These are phyloP conservation scores for Anethum foeniculum DNA, from an alignment of 140 eudicot genomes.

Conservation along the genomic window DNA sequence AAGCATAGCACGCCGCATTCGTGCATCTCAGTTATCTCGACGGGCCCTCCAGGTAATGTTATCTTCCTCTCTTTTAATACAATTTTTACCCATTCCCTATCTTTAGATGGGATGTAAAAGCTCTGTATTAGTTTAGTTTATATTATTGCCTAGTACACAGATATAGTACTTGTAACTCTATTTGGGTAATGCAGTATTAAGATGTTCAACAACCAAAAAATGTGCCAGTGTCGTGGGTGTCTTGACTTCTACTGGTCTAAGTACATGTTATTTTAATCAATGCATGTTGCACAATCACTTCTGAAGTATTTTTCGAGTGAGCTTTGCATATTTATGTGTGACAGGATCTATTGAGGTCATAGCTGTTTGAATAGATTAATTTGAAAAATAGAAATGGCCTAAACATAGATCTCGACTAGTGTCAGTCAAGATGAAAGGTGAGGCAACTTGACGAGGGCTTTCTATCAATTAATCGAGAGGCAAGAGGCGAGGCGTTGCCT, in stretches of 20 bases:
- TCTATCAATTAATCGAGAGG: not conserved
- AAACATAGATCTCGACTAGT: not conserved
- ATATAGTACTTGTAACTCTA: not conserved
- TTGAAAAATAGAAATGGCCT: not conserved
- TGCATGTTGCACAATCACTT: not conserved
- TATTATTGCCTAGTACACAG: not conserved
- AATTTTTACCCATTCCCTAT: not conserved
- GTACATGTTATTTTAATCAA: not conserved
- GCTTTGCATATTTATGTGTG: not conserved
- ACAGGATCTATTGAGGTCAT: not conserved
- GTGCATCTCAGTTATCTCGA: constrained; percentile 78
- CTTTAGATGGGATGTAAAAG: not conserved
- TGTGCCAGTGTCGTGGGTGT: not conserved
- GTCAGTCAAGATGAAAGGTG: not conserved
- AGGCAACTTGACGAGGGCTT: not conserved
- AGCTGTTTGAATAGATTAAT: not conserved
- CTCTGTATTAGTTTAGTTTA: not conserved
- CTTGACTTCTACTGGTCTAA: not conserved
- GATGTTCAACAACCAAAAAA: not conserved
- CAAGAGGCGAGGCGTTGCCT: not conserved
- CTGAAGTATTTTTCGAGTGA: not conserved
- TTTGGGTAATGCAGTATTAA: not conserved
- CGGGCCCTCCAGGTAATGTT: constrained; percentile 73
- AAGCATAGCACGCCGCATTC: constrained; percentile 78
- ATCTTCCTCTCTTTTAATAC: not conserved